Evolutionary conservation across 371 early-diverging fungal species (phyloP).

Genomic region (Scutellospora calospora): DNA sequence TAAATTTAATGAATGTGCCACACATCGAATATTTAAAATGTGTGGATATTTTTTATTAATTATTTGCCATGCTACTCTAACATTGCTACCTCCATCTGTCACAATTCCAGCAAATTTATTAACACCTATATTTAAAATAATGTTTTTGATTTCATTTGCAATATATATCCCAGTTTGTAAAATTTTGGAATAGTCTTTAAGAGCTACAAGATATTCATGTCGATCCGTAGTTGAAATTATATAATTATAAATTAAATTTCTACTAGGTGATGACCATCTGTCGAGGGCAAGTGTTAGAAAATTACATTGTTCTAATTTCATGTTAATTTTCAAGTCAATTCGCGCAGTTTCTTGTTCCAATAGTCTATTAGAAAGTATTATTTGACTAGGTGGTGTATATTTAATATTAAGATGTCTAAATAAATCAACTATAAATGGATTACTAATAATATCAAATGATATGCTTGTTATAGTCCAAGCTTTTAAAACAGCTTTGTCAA

Average conservation of each 20-base stretch:
- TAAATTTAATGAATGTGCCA: slow-evolving; percentile 5
- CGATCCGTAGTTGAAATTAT: neutral
- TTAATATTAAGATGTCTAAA: neutral
- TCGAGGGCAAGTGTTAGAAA: neutral
- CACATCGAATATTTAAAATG: slow-evolving; percentile 9
- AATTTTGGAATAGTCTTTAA: neutral
- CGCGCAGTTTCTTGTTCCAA: neutral
- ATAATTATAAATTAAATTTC: neutral
- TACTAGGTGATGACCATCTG: neutral
- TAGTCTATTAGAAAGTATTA: neutral
- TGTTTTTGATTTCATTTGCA: neutral
- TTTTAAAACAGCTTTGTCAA: neutral
- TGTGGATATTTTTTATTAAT: neutral
- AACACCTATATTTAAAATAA: neutral
- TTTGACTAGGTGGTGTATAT: neutral
- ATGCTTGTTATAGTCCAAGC: too few relatives aligned
- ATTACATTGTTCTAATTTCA: too few relatives aligned
- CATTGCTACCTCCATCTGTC: neutral
- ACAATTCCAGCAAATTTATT: neutral
- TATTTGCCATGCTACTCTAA: neutral
- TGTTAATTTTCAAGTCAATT: too few relatives aligned
- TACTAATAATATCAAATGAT: neutral
- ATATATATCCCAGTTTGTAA: neutral
- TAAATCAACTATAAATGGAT: neutral
- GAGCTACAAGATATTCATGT: neutral